phyloP scores from a whole-genome alignment of 2,329 filamentous ascomycete species.

The Phyllachora maydis region DNA sequence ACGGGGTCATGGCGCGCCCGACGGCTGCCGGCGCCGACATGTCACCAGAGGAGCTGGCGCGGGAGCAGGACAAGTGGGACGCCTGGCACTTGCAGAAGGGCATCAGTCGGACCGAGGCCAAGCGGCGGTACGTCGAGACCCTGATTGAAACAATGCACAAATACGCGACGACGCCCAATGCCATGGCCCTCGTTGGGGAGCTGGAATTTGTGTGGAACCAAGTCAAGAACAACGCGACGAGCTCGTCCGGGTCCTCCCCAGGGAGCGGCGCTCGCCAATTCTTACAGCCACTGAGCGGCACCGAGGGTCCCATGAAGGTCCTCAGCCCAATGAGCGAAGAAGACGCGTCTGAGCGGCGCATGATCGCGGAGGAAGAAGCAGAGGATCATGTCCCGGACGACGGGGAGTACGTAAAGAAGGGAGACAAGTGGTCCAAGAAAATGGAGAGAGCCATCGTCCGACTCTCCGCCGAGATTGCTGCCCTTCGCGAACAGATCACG shows the following conservation, averaged over 20 bases:
- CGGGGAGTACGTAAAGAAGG: slow-evolving; percentile 17
- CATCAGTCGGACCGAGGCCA: slow-evolving; percentile 74
- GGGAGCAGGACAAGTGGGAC: slow-evolving; percentile 62
- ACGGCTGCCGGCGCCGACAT: slow-evolving; percentile 9
- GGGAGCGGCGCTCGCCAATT: slow-evolving; percentile 7
- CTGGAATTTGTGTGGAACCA: slow-evolving; percentile 99
- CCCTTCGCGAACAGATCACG: slow-evolving; percentile 76
- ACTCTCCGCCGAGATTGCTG: slow-evolving; percentile 82
- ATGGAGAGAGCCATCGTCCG: slow-evolving; percentile 75
- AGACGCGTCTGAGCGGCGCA: slow-evolving; percentile 38
- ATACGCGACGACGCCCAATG: slow-evolving; percentile 79
- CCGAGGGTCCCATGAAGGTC: slow-evolving; percentile 41
- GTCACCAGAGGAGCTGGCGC: slow-evolving; percentile 29
- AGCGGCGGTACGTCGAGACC: slow-evolving; percentile 81
- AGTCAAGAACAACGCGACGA: slow-evolving; percentile 61
- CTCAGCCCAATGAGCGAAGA: slow-evolving; percentile 75
- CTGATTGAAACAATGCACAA: slow-evolving; percentile 93
- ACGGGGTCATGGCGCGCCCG: slow-evolving; percentile 80
- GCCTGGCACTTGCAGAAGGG: slow-evolving; percentile 83
- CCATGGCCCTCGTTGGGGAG: slow-evolving; percentile 71
- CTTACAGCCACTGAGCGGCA: slow-evolving; percentile 16
- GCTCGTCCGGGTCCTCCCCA: slow-evolving; percentile 21
- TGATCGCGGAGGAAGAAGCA: slow-evolving; percentile 21
- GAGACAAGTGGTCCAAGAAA: slow-evolving; percentile 52
- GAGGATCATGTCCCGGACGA: slow-evolving; percentile 16